Base-by-base conservation (phyloP, 2,329 filamentous ascomycete species). In the Microdochium trichocladiopsis region DNA sequence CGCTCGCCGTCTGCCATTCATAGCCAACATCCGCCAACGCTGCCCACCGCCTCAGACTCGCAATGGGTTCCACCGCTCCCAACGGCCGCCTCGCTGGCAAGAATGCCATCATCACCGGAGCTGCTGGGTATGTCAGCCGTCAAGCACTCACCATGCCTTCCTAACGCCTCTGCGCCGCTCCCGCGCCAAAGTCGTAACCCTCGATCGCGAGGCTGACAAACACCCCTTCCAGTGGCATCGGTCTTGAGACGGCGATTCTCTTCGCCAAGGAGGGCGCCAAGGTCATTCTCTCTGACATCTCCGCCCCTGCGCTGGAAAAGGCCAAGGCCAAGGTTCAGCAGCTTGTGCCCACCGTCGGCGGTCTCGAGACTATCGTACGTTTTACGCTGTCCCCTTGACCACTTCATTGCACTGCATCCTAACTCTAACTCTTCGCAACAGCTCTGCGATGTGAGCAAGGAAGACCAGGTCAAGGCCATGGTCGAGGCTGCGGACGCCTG, bases 221-320 rank as follows among this genome's bases (percentile, higher is more conserved):
- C 22, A 33, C 33, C 6, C 22, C 22, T 22, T 33, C 22, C 64
- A 92, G 92, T 64, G 92, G 92, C 64, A 96, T 96, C 64, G 92
- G 92, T 59, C 87, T 96, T 49, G 91, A 96, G 75, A 96, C 92
- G 2, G 82, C 82, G 52, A 92, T 96, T 60, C 87, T 96, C 54
- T 95, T 96, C 65, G 87, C 86, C 54, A 87, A 87, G 58, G 92
- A 96, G 75, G 92, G 91, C 56, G 92, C 90, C 64, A 87, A 82
- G 56, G 83, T 96, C 52, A 75, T 96, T 58, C 84, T 96, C 82
- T 82, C 87, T 55, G 92, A 96, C 65, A 90, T 95, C 60, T 93
- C 90, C 4, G 80, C 77, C 47, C 82, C 85, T 4, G 89, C 89
- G 1, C 82, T 96, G 37, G 86, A 88, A 54, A 90, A 84, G 66